Conservation (phyloP, 2,329 filamentous ascomycete species). For the Westerdykella ornata region DNA sequence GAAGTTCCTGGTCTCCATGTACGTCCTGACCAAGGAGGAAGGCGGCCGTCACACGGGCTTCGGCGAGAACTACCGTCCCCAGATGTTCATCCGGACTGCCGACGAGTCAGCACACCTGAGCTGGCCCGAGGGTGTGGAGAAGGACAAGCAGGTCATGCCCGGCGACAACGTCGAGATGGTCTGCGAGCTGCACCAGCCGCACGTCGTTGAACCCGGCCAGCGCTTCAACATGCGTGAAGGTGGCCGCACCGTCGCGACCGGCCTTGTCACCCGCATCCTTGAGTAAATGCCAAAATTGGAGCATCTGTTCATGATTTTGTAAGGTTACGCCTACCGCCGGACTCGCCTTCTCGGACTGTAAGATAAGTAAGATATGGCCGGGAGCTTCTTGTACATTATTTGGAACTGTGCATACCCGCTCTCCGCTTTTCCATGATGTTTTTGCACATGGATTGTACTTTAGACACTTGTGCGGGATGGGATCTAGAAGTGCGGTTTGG, state of each 20-base stretch:
- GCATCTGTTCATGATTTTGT: background rate
- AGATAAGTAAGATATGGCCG: background rate
- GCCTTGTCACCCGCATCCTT: slow-evolving; percentile 35
- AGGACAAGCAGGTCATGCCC: slow-evolving; percentile 87
- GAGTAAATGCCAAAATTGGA: slow-evolving; percentile 17
- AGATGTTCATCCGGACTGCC: slow-evolving; percentile 91
- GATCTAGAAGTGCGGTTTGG: background rate
- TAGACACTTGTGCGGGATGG: background rate
- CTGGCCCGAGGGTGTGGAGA: slow-evolving; percentile 79
- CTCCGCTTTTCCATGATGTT: background rate
- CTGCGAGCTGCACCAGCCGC: slow-evolving; percentile 73
- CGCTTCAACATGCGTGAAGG: slow-evolving; percentile 98
- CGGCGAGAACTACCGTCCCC: slow-evolving; percentile 90
- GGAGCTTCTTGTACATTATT: background rate
- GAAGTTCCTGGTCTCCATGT: slow-evolving; percentile 92
- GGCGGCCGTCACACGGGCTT: slow-evolving; percentile 96
- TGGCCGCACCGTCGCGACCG: slow-evolving; percentile 54
- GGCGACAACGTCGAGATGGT: slow-evolving; percentile 99
- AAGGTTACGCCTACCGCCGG: background rate
- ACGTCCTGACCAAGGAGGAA: slow-evolving; percentile 95
- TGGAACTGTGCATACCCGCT: background rate
- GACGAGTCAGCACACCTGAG: slow-evolving; percentile 67
- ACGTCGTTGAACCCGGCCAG: slow-evolving; percentile 85
- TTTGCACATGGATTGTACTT: background rate
- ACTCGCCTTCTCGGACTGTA: background rate